Base-by-base conservation (phyloP, 768 basidiomycete species). In the Calocybe gangraenosa region DNA sequence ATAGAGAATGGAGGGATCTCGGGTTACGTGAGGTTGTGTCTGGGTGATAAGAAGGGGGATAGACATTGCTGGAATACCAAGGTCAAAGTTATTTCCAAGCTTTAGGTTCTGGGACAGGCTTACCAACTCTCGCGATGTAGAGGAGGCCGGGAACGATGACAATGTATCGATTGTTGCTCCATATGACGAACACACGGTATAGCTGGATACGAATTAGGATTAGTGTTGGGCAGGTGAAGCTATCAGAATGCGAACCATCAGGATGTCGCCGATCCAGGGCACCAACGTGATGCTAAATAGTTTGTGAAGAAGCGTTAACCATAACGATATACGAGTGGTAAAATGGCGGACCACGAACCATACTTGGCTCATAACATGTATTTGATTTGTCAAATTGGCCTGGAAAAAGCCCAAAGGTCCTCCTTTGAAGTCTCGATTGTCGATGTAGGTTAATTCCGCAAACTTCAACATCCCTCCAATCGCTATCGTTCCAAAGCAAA, bases 61-160 rank as follows among this genome's bases (percentile, higher is more conserved):
- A 15, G 56, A 58, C 51, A 58, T 55, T 23, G 54, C 56, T 58
- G 21, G 0, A n/a, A n/a, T n/a, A n/a, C n/a, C n/a, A n/a, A n/a
- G n/a, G n/a, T n/a, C n/a, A n/a, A n/a, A n/a, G n/a, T n/a, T n/a
- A n/a, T n/a, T n/a, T n/a, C n/a, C n/a, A n/a, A n/a, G n/a, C n/a
- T n/a, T n/a, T n/a, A n/a, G n/a, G n/a, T n/a, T n/a, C n/a, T 13
- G 22, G 17, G 10, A 15, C 18, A 18, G 33, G 37, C 52, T 47
- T 21, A 58, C 56, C 51, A 19, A 53, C 45, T 48, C 50, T 42
- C 1, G 51, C 36, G 15, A 50, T 38, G 33, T 55, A 58, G 14
- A 58, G 11, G 14, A 51, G 41, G 2, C 31, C 43, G 13, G 56
- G 56, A n/a, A 58, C 39, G 13, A 48, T 20, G 11, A 53, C 31